These are phyloP conservation scores for Vanilla planifolia DNA, from an alignment of 106 monocot genomes.

Conservation along the genomic window DNA sequence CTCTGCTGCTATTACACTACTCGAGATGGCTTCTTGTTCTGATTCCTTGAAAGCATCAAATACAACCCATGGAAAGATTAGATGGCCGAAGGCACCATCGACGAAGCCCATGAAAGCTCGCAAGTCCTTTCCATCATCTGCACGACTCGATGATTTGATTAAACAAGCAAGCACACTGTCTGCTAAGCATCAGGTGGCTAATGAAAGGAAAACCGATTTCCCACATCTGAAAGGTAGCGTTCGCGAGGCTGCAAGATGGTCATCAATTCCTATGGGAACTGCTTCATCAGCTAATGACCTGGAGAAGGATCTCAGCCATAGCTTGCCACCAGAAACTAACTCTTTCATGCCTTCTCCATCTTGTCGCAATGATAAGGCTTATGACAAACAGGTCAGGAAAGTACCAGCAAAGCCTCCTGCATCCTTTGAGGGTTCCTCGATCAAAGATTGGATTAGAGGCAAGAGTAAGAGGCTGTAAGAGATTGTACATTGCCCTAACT, in stretches of 20 bases:
- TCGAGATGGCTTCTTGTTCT: constrained; percentile 13
- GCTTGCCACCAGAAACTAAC: constrained; percentile 7
- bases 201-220: constrained; percentile 25
- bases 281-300: constrained; percentile 20
- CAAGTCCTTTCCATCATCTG: constrained; percentile 13
- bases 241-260: constrained; percentile 32
- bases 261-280: constrained; percentile 11
- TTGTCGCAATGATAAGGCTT: constrained; percentile 20
- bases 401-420: constrained; percentile 14
- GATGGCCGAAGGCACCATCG: constrained; percentile 24
- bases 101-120: constrained; percentile 37
- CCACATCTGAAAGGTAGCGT: constrained; percentile 11
- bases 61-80: constrained; percentile 11
- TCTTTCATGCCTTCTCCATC: constrained; percentile 14
- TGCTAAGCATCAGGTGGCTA: constrained; percentile 17
- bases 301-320: constrained; percentile 17
- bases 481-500: constrained; percentile 21
- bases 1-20: constrained; percentile 40
- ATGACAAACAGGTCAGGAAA: constrained; percentile 30
- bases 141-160: constrained; percentile 17
- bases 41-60: neutral
- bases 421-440: constrained; percentile 16
- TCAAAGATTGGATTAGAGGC: constrained; percentile 42
- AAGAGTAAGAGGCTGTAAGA: constrained; percentile 35
- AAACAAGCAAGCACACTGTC: constrained; percentile 19